A percentile compares a stretch with the other conserved stretches of the same genome.
Evolutionary conservation across 495 filamentous ascomycete species (phyloP).

Genomic region (Podospora didyma): DNA sequence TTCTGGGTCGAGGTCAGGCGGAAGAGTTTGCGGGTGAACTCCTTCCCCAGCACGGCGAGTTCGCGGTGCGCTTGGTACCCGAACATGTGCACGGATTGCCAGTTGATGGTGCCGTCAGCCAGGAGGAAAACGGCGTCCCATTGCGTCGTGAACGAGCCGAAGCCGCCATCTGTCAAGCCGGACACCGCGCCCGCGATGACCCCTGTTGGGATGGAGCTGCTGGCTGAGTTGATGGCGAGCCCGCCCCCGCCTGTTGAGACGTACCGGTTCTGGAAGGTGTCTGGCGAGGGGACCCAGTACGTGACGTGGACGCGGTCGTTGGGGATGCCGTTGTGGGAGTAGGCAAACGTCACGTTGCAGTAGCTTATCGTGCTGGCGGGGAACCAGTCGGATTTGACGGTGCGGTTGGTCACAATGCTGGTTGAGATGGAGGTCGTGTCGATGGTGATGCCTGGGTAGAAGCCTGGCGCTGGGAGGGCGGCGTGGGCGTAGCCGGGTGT

Average conservation of each 20-base stretch:
- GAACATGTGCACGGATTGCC: slow-evolving; percentile 42
- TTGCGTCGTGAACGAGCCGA: slow-evolving; percentile 39
- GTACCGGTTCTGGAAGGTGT: slow-evolving; percentile 39
- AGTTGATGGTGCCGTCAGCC: slow-evolving; percentile 42
- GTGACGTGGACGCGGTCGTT: slow-evolving; percentile 34
- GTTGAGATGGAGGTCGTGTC: not conserved
- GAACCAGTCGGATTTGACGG: slow-evolving; percentile 6
- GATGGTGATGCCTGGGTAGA: slow-evolving; percentile 1
- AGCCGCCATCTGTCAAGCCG: slow-evolving; percentile 46
- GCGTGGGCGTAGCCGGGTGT: not conserved
- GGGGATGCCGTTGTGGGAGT: slow-evolving; percentile 34
- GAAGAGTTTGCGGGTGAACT: slow-evolving; percentile 33
- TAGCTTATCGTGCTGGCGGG: slow-evolving; percentile 17
- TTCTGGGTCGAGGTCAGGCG: slow-evolving; percentile 21
- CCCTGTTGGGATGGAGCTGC: slow-evolving; percentile 31
- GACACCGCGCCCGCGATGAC: slow-evolving; percentile 45
- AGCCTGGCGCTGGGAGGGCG: not conserved
- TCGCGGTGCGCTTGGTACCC: slow-evolving; percentile 34
- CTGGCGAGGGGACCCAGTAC: slow-evolving; percentile 37
- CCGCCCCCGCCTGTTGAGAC: slow-evolving; percentile 45
- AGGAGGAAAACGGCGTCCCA: slow-evolving; percentile 34
- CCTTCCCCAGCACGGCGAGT: slow-evolving; percentile 27
- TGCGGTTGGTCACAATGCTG: slow-evolving; percentile 3
- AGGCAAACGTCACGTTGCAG: slow-evolving; percentile 46
- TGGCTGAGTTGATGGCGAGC: slow-evolving; percentile 43